Conservation (phyloP, 192 early-diverging fungal species). For the Fimicolochytrium jonesii region DNA sequence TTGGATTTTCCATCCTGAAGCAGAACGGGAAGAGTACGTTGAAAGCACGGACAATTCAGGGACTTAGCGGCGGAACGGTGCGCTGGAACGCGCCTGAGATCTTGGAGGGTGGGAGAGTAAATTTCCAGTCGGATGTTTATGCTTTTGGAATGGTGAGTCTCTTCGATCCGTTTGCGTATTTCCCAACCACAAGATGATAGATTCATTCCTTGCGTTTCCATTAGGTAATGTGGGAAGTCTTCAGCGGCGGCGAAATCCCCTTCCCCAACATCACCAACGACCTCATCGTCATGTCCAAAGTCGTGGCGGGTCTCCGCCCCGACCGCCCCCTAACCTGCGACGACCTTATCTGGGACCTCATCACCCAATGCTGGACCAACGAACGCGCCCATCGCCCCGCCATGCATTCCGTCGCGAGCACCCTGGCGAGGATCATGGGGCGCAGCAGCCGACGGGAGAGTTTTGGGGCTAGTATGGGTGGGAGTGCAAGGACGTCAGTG, state of each 20-base stretch:
- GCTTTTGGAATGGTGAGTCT: neutral
- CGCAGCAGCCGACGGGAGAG: neutral
- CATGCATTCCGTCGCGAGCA: neutral
- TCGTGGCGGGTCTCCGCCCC: neutral
- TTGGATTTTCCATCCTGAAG: constrained; percentile 47
- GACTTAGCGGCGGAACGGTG: neutral
- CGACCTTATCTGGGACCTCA: constrained; percentile 1
- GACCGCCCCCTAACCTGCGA: neutral
- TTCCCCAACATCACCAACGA: neutral
- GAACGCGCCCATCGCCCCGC: neutral
- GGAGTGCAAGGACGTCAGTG: too few species aligned
- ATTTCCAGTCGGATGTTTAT: neutral
- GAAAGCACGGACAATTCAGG: neutral
- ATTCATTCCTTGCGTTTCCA: neutral
- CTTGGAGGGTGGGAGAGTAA: neutral
- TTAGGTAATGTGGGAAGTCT: constrained; percentile 8
- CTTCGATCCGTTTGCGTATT: neutral
- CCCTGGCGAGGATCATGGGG: neutral
- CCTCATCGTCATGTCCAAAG: neutral
- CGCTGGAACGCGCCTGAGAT: constrained; percentile 1
- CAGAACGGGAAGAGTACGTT: neutral
- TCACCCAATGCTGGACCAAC: neutral
- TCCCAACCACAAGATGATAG: neutral
- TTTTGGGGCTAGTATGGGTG: too few species aligned
- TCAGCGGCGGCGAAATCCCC: neutral